Percentiles rank a stretch among this genome's conserved stretches.
These are phyloP conservation scores for Barnettozyma botsteinii DNA, from an alignment of 805 yeast genomes.

Conservation along the genomic window DNA sequence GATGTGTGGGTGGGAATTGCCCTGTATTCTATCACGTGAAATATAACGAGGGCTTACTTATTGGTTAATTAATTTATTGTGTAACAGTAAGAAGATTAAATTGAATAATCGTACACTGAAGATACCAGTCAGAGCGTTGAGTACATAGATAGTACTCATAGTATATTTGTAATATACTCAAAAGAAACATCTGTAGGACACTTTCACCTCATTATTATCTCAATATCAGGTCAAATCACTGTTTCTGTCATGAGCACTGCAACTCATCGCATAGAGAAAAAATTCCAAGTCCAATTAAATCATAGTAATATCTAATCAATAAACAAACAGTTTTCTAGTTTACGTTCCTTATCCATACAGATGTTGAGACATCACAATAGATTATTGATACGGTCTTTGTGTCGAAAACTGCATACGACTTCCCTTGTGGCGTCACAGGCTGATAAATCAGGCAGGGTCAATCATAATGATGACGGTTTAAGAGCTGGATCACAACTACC, in stretches of 20 bases:
- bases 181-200: too few species aligned
- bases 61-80: too few species aligned
- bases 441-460: neutral
- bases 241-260: neutral
- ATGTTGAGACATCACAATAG: neutral
- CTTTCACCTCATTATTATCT: too few species aligned
- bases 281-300: neutral
- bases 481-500: conserved; percentile 14
- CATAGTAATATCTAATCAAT: neutral
- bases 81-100: too few species aligned
- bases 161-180: too few species aligned
- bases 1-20: neutral
- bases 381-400: neutral
- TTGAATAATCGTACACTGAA: too few species aligned
- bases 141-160: too few species aligned
- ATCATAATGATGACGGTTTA: neutral
- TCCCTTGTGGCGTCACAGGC: neutral
- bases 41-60: too few species aligned
- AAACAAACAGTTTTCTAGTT: too few species aligned
- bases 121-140: too few species aligned
- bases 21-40: neutral
- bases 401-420: neutral
- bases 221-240: too few species aligned
- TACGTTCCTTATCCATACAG: too few species aligned
- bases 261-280: neutral